Evolutionary conservation across 2,329 filamentous ascomycete species (phyloP), one percentile per base, ranked within the genome.

Genomic region (Cyphellophora europaea): DNA sequence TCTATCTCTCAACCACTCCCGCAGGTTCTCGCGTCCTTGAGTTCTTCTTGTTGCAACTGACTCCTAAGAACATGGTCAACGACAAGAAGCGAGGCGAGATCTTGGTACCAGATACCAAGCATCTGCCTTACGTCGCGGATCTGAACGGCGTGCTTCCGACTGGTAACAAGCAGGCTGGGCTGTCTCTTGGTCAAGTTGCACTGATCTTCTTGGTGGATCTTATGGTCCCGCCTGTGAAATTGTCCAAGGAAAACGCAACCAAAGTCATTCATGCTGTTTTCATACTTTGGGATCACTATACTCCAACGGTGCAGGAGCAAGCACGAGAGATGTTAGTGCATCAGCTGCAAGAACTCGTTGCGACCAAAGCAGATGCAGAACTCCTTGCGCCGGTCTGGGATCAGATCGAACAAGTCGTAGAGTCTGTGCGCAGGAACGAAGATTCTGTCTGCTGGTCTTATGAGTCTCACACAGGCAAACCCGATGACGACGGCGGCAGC

Each of bases 281-380:
- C 10, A 86, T 96, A 3, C 72, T 96, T 2, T 98, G 91, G 91
- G 93, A 98, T 55, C 89, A 96, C 52, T 95, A 98, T 52, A 94
- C 85, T 1, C 78, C 85, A 3, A 74, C 95, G 8, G 91, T 98
- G 2, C 89, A 96, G 56, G 91, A 96, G 48, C 89, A 98, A 57
- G 88, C 93, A 18, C 78, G 88, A 32, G 91, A 98, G 59, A 94
- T 98, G 88, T 73, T 98, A 11, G 88, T 98, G 2, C 91, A 98
- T 63, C 71, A 98, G 12, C 93, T 98, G 30, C 91, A 98, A 50
- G 91, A 96, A 56, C 69, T 96, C 5, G 86, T 98, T 23, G 87
- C 95, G 17, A 79, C 77, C 2, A 76, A 75, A 49, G 69, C 80
- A 30, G 78, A 93, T 40, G 82, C 93, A 37, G 77, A 85, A 38